These are phyloP conservation scores for Fusarium lateritium DNA, from an alignment of 2,329 filamentous ascomycete genomes.

Conservation along the genomic window DNA sequence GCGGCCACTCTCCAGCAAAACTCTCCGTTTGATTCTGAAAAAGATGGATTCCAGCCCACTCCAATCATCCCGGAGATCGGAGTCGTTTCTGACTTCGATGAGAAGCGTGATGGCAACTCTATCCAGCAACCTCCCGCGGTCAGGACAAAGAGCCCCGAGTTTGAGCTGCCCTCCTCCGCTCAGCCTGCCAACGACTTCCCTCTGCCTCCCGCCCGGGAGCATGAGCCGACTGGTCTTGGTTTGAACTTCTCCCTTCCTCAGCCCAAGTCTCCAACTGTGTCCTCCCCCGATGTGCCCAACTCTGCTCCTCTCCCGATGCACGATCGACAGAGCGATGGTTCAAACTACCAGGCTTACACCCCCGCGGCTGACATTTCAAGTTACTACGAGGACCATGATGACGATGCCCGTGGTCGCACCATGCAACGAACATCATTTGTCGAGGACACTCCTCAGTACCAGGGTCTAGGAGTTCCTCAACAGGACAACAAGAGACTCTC, in stretches of 20 bases:
- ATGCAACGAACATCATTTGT: constrained; percentile 49
- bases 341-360: constrained; percentile 45
- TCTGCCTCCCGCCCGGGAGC: constrained; percentile 49
- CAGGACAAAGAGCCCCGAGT: constrained; percentile 51
- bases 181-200: constrained; percentile 42
- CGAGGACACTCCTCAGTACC: constrained; percentile 49
- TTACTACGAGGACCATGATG: constrained; percentile 54
- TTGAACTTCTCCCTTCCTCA: constrained; percentile 56
- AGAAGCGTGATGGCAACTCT: constrained; percentile 47
- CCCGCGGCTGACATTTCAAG: constrained; percentile 52
- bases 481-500: constrained; percentile 73
- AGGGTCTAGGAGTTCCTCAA: constrained; percentile 67
- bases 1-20: constrained; percentile 48
- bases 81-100: constrained; percentile 52
- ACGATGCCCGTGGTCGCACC: constrained; percentile 55
- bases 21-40: constrained; percentile 44
- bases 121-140: constrained; percentile 52
- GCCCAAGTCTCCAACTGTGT: constrained; percentile 46
- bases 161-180: constrained; percentile 41
- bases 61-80: constrained; percentile 59
- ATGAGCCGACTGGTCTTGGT: constrained; percentile 51
- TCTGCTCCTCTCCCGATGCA: constrained; percentile 41
- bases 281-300: constrained; percentile 33
- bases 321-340: constrained; percentile 39
- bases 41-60: constrained; percentile 51